Evolutionary conservation across 2,329 filamentous ascomycete genomes (phyloP), one percentile per base, ranked within the genome.

Genomic region (Colletotrichum graminicola): DNA sequence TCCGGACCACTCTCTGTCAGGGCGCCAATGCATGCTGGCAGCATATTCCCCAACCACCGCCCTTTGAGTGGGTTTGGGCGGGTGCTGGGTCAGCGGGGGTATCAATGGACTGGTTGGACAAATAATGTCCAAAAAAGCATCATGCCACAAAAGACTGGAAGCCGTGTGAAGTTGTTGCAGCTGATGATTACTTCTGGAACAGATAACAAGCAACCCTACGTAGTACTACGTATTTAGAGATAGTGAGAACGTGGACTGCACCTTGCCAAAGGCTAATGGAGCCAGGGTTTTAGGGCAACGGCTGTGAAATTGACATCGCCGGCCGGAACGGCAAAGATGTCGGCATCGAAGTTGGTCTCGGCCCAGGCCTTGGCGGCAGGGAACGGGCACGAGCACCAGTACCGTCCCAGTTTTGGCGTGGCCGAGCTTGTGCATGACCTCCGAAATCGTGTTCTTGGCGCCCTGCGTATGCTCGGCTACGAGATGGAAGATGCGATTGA

Each of bases 401-500:
- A 82, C 78, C 4, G 83, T 84, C 14, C 76, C 77, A 16, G 81
- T 78, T 21, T 76, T 74, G 34, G 78, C 75, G 63, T 83, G 77
- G 54, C 77, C 78, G 43, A 85, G 75, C n/a, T 75, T 76, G 75
- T 83, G 85, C 5, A 79, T 81, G 26, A 80, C 75, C 5, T 76
- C 76, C 12, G 73, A 71, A 51, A 80, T 83, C 14, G 76, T 78
- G 76, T 86, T 85, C 55, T 76, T 78, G 75, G 86, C 79, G 52
- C 76, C 79, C 73, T 85, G 82, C 61, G 77, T 77, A n/a, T 77
- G 75, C 26, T 74, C 75, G 18, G 74, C 69, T 16, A 76, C 75
- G 63, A 84, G 80, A 75, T 84, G 74, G 57, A 80, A 79, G 11
- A 82, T 85, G 72, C 86, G 84, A 71, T 86, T 86, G 75, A 85